Evolutionary conservation across 73 alveolate species (phyloP), one percentile per base, ranked within the genome.

Genomic region (Urostyla sp.): DNA sequence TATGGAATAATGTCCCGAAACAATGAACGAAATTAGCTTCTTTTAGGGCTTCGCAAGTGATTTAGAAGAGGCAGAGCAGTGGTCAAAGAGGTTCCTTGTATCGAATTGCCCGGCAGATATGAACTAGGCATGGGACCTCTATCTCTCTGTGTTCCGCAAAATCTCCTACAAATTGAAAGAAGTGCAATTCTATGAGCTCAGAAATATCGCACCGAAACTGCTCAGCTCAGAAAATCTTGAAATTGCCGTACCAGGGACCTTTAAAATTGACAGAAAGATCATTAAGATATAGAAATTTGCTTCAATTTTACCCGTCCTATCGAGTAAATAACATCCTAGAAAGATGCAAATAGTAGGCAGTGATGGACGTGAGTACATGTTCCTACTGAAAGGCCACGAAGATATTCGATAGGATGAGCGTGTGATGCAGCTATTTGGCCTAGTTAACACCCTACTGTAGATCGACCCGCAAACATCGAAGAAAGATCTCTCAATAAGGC

Each of bases 331-430:
- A 75, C 98, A 94, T 55, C 99, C 99, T 15, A 92, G 99, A 80
- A 95, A 88, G 59, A 84, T 97, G 46, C 74, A 75, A 23, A 88
- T 97, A 67, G 89, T 72, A 86, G 99, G 99, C 32, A 83, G 90
- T 13, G 99, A 97, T 87, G 98, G 98, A 18, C 94, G 94, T 87
- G 98, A 95, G 81, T 97, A 97, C 74, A 76, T 60, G 49, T 97
- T 94, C 80, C 75, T 97, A 72, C 89, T 97, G 54, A 97, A 97
- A 88, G 99, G 99, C 44, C 98, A 95, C 85, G 99, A 97, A 72
- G 99, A 97, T 77, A 78, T 94, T 35, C 91, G 99, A 48, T 92
- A 95, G 75, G 99, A 97, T 93, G 99, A 97, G 87, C 92, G 99
- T 91, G 99, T 91, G n/a, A 96, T 96, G 98, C 88, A 92, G 48